Conservation (phyloP, 495 filamentous ascomycete genomes). For the Penicillium lagena region DNA sequence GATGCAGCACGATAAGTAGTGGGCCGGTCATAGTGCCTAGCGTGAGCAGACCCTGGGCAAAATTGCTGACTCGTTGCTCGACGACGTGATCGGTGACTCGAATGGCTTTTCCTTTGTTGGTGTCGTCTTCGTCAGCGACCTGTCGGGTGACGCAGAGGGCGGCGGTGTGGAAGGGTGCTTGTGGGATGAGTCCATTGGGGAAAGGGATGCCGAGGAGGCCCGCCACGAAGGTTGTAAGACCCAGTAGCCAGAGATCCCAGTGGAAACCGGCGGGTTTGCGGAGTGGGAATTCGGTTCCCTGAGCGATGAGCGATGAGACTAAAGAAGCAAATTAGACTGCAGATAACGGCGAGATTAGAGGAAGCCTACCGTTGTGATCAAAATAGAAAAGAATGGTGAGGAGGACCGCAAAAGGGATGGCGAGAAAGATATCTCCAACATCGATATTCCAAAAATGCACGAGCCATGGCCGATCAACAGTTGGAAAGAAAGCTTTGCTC, state of each 20-base stretch:
- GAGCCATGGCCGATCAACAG: slow-evolving; percentile 71
- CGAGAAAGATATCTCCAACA: slow-evolving; percentile 72
- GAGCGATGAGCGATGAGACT: slow-evolving; percentile 84
- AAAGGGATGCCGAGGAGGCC: slow-evolving; percentile 84
- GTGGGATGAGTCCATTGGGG: slow-evolving; percentile 87
- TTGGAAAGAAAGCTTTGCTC: slow-evolving; percentile 76
- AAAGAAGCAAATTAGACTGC: neutral
- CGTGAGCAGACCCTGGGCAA: slow-evolving; percentile 75
- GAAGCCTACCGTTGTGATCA: slow-evolving; percentile 70
- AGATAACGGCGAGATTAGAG: neutral
- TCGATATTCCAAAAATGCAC: slow-evolving; percentile 82
- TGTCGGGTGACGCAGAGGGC: slow-evolving; percentile 69
- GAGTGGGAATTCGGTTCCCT: slow-evolving; percentile 88
- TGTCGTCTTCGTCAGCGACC: slow-evolving; percentile 50
- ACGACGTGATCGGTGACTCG: slow-evolving; percentile 68
- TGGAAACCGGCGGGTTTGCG: slow-evolving; percentile 91
- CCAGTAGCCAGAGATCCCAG: slow-evolving; percentile 92
- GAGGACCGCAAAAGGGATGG: slow-evolving; percentile 80
- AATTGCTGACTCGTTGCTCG: slow-evolving; percentile 84
- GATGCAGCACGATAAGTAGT: slow-evolving; percentile 70
- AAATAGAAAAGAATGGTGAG: slow-evolving; percentile 90
- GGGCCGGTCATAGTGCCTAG: slow-evolving; percentile 87
- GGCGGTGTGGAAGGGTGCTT: slow-evolving; percentile 90
- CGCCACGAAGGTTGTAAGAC: slow-evolving; percentile 76
- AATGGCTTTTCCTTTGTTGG: slow-evolving; percentile 55